Base-by-base conservation (phyloP, 2,329 filamentous ascomycete species). In the Xylariales sp. region DNA sequence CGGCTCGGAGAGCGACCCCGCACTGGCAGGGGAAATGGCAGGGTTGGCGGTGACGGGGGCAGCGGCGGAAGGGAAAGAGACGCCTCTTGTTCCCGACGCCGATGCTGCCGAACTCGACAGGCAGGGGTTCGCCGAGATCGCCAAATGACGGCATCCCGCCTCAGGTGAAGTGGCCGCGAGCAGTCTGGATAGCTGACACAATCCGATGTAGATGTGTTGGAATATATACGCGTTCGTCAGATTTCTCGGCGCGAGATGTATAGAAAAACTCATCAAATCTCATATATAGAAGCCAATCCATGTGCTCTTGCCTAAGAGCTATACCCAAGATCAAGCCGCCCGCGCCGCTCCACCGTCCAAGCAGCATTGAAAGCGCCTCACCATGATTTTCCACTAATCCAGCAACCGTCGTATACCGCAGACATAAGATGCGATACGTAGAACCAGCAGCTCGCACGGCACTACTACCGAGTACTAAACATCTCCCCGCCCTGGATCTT, bases 101-200 rank as follows among this genome's bases (percentile, higher is more conserved):
- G 74, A 75, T 54, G 85, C 83, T 2, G 81, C 82, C 60, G 84
- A 84, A 34, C 78, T 91, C 50, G 83, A 87, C 67, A 81, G 83
- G 61, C 86, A 85, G 63, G 87, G 88, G 0, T 87, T 90, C 75
- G 87, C 85, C 0, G 78, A 86, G 75, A 83, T 78, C 32, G 81
- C 73, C 3, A 65, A 65, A n/a, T 74, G 49, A 55, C n/a, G 9
- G 1, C 18, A 56, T 32, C 12, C 12, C 14, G 36, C 12, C 28
- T 45, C 32, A 30, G 9, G n/a, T n/a, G 34, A 54, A 34, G 43
- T 46, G 59, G 55, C 12, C 41, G 14, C 16, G 16, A 7, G 16
- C 10, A 34, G 41, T n/a, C 16, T 7, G 12, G 9, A 23, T 34
- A 36, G 28, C 43, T 58, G 18, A 16, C 9, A 0, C 5, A 23